Conservation (phyloP, 2,329 filamentous ascomycete species). For the Dichotomopilus funicola region DNA sequence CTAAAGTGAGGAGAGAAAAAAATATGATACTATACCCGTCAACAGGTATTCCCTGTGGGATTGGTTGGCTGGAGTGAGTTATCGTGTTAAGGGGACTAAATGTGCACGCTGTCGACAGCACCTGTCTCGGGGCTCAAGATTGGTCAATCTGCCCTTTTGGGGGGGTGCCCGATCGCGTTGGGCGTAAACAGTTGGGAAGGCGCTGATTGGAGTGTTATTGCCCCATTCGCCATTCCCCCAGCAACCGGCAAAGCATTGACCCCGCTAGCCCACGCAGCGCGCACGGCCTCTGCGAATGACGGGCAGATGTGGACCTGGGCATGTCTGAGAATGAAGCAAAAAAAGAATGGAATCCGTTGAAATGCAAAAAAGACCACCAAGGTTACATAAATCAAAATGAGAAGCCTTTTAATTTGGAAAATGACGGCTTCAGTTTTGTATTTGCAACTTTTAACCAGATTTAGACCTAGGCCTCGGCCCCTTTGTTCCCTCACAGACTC, state of each 20-base stretch:
- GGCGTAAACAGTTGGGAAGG: slow-evolving; percentile 6
- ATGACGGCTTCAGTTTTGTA: too few relatives aligned
- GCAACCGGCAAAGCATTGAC: slow-evolving; percentile 4
- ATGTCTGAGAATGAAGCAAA: too few relatives aligned
- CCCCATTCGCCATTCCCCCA: slow-evolving; percentile 7
- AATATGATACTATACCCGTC: not conserved
- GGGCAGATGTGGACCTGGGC: too few relatives aligned
- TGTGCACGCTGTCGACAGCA: not conserved
- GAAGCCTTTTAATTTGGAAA: too few relatives aligned
- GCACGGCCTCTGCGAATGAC: too few relatives aligned
- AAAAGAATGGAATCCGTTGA: too few relatives aligned
- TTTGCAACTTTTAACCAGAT: too few relatives aligned
- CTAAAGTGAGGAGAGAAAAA: not conserved
- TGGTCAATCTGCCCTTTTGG: slow-evolving; percentile 5
- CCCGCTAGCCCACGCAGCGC: not conserved
- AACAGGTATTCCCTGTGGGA: not conserved
- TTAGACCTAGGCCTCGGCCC: too few relatives aligned
- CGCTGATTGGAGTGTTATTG: slow-evolving; percentile 4
- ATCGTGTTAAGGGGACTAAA: too few relatives aligned
- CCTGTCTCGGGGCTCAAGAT: not conserved
- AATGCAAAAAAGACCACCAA: too few relatives aligned
- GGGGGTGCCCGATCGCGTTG: slow-evolving; percentile 3
- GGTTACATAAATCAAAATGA: too few relatives aligned
- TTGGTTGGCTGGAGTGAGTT: not conserved
- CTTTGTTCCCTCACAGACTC: too few relatives aligned